Evolutionary conservation across 1,284 basidiomycete species (phyloP).

Genomic region (Serendipita sp.): DNA sequence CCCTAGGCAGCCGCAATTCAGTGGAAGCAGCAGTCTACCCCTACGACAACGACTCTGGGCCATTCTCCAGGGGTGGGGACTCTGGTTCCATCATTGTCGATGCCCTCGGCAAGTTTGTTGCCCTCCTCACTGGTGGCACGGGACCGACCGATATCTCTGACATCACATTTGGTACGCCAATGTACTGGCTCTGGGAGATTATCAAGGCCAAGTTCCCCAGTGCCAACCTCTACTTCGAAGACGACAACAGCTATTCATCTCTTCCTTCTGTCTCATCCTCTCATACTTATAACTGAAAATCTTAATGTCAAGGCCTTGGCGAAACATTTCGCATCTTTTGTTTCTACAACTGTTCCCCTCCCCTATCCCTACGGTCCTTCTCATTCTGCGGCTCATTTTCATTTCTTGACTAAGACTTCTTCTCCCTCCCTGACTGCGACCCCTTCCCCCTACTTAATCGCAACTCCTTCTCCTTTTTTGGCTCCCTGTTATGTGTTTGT

Average conservation of each 20-base stretch:
- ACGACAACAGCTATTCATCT: neutral
- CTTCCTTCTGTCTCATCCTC: too few species aligned
- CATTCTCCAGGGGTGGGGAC: conserved; percentile 18
- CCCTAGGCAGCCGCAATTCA: conserved; percentile 19
- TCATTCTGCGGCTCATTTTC: too few species aligned
- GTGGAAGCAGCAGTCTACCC: conserved; percentile 20
- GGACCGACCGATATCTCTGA: conserved; percentile 13
- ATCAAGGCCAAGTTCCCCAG: conserved; percentile 12
- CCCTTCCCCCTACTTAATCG: too few species aligned
- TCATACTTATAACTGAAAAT: too few species aligned
- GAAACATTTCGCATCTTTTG: too few species aligned
- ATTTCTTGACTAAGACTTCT: too few species aligned
- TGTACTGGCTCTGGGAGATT: conserved; percentile 12
- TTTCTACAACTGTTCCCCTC: too few species aligned
- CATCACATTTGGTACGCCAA: conserved; percentile 13
- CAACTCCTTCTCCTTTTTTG: too few species aligned
- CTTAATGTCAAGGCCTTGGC: too few species aligned
- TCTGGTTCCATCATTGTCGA: conserved; percentile 24
- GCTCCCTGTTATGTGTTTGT: too few species aligned
- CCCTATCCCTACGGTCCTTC: too few species aligned
- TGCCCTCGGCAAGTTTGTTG: conserved; percentile 19
- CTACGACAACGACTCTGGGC: conserved; percentile 17
- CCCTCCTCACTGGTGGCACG: conserved; percentile 23
- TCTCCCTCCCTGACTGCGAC: too few species aligned
- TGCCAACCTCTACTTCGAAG: conserved; percentile 11